phyloP scores from a whole-genome alignment of 176 grass and related monocot genomes.

The Oryza longistaminata region DNA sequence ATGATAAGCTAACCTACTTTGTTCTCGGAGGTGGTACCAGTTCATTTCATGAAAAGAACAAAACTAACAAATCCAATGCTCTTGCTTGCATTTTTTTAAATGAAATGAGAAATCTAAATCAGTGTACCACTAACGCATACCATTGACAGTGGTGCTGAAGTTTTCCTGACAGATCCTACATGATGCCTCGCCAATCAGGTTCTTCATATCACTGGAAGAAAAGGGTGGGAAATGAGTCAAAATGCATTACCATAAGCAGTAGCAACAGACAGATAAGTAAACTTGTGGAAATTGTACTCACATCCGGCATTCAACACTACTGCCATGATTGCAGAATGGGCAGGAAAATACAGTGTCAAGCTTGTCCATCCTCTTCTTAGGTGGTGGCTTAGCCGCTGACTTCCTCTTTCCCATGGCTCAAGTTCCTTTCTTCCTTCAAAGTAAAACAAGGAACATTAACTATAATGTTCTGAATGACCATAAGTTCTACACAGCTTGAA shows the following conservation, averaged over 20 bases:
- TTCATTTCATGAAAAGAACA: not conserved
- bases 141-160: conserved; percentile 80
- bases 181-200: conserved; percentile 77
- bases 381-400: conserved; percentile 64
- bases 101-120: not conserved
- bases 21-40: not conserved
- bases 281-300: conserved; percentile 27
- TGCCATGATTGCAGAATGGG: conserved; percentile 82
- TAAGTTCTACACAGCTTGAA: not conserved
- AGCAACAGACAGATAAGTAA: not conserved
- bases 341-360: conserved; percentile 74
- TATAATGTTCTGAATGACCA: not conserved
- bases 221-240: conserved; percentile 15
- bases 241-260: not conserved
- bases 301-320: conserved; percentile 73
- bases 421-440: conserved; percentile 38
- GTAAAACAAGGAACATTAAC: not conserved
- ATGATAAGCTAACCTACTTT: not conserved
- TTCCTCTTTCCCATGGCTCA: conserved; percentile 76
- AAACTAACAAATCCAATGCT: not conserved
- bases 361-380: conserved; percentile 85
- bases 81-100: not conserved
- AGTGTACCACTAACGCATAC: conserved; percentile 41
- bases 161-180: conserved; percentile 83
- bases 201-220: conserved; percentile 77